Evolutionary conservation across 2,329 filamentous ascomycete species (phyloP).

Genomic region (Stachybotrys chlorohalonatus): DNA sequence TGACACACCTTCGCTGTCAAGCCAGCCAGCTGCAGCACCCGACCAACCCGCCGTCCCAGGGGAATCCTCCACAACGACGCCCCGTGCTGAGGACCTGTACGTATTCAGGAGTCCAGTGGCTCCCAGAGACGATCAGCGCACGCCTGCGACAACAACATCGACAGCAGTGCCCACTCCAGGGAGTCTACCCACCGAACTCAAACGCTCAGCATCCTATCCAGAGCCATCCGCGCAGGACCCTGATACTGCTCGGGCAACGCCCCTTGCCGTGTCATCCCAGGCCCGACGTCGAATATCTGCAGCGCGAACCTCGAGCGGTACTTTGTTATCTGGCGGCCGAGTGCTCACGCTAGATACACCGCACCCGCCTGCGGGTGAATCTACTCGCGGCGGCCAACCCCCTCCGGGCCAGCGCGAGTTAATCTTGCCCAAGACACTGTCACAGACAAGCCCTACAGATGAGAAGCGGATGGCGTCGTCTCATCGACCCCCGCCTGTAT

Average conservation of each 20-base stretch:
- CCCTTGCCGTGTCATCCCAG: too few species aligned
- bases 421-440: conserved; percentile 33
- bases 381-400: conserved; percentile 12
- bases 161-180: neutral
- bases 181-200: conserved; percentile 3
- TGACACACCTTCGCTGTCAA: conserved; percentile 1
- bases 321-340: conserved; percentile 18
- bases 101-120: too few species aligned
- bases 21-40: neutral
- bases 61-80: too few species aligned
- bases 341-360: conserved; percentile 4
- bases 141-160: too few species aligned
- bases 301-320: conserved; percentile 19
- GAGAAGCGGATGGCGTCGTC: conserved; percentile 31
- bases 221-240: neutral
- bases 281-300: neutral
- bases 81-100: too few species aligned
- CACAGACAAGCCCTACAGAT: conserved; percentile 31
- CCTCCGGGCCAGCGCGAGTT: conserved; percentile 37
- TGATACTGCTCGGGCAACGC: too few species aligned
- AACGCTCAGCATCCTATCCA: neutral
- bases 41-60: too few species aligned
- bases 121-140: too few species aligned
- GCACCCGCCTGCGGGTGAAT: conserved; percentile 10
- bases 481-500: conserved; percentile 36